Percentiles rank a stretch among this genome's conserved stretches.
Conservation (phyloP, 2,329 filamentous ascomycete genomes). For the Drechslerella dactyloides region DNA sequence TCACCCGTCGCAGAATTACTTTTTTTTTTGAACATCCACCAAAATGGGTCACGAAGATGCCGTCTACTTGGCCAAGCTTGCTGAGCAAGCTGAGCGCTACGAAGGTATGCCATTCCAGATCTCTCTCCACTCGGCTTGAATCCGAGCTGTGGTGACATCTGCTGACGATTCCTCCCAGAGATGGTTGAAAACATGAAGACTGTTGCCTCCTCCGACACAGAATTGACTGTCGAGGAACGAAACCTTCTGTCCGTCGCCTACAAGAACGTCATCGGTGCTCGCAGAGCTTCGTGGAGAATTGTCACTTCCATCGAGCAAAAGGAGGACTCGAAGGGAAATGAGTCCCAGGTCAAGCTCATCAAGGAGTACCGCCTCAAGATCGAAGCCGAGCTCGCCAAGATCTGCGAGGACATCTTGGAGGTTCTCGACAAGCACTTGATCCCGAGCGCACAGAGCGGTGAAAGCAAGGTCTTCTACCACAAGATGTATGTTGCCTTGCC, state of each 20-base stretch:
- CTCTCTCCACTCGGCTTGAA: no score
- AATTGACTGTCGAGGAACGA: slow-evolving; percentile 60
- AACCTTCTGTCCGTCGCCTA: slow-evolving; percentile 98
- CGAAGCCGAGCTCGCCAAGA: slow-evolving; percentile 93
- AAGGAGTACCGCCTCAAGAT: slow-evolving; percentile 98
- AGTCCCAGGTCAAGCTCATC: slow-evolving; percentile 92
- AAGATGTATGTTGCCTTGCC: slow-evolving; percentile 80
- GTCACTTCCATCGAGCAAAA: slow-evolving; percentile 99
- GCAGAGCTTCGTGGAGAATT: slow-evolving; percentile 98
- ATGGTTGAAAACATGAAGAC: slow-evolving; percentile 99
- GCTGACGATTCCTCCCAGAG: slow-evolving; percentile 65
- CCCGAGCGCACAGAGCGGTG: slow-evolving; percentile 91
- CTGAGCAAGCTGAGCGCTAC: slow-evolving; percentile 99
- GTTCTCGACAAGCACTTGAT: slow-evolving; percentile 93
- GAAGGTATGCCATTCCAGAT: slow-evolving; percentile 72
- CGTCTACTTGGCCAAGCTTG: slow-evolving; percentile 99
- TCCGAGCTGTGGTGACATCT: no score
- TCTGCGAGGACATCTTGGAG: slow-evolving; percentile 96
- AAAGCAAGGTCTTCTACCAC: slow-evolving; percentile 99
- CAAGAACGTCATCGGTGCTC: slow-evolving; percentile 99
- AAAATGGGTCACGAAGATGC: slow-evolving; percentile 99
- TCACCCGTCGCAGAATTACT: slow-evolving; percentile 14
- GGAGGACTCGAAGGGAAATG: slow-evolving; percentile 97
- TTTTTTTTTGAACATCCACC: slow-evolving; percentile 55
- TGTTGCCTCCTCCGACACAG: slow-evolving; percentile 79